These are phyloP conservation scores for Fistulifera pelliculosa DNA, from an alignment of 108 stramenopile species.

Conservation along the genomic window DNA sequence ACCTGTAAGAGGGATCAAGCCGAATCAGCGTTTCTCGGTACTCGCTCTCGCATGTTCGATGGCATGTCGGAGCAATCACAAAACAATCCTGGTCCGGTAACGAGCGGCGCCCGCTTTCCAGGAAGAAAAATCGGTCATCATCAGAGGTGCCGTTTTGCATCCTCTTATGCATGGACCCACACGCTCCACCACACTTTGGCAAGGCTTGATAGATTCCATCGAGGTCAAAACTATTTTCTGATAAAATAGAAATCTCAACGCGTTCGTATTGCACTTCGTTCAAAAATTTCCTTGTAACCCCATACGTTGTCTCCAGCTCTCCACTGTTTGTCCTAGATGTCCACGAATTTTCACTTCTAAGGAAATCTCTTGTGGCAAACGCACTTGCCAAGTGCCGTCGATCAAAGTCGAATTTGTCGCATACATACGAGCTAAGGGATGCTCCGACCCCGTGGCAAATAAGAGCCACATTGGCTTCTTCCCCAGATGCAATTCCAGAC, in stretches of 20 bases:
- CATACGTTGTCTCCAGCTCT: constrained; percentile 18
- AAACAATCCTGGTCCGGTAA: constrained; percentile 12
- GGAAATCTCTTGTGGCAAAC: too few relatives aligned
- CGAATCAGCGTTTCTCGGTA: constrained; percentile 12
- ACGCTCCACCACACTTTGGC: constrained; percentile 22
- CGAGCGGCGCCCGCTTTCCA: constrained; percentile 19
- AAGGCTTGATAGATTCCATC: constrained; percentile 16
- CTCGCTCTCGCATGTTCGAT: constrained; percentile 12
- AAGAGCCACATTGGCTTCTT: constrained; percentile 2
- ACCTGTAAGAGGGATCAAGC: constrained; percentile 7
- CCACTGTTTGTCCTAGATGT: constrained; percentile 1
- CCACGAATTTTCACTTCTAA: too few relatives aligned
- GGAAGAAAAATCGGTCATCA: constrained; percentile 16
- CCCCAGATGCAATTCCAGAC: constrained; percentile 10
- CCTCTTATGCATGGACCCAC: constrained; percentile 24
- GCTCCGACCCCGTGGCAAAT: too few relatives aligned
- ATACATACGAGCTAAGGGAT: too few relatives aligned
- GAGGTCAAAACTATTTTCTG: background rate
- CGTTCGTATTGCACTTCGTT: constrained; percentile 12
- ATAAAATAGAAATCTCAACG: constrained; percentile 6
- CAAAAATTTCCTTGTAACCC: constrained; percentile 20
- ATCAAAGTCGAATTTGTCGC: too few relatives aligned
- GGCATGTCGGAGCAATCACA: constrained; percentile 16
- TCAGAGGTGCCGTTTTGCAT: background rate
- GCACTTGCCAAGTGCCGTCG: too few relatives aligned